Evolutionary conservation across 2,329 filamentous ascomycete species (phyloP), one percentile per base, ranked within the genome.

Genomic region (Akanthomyces muscarius): DNA sequence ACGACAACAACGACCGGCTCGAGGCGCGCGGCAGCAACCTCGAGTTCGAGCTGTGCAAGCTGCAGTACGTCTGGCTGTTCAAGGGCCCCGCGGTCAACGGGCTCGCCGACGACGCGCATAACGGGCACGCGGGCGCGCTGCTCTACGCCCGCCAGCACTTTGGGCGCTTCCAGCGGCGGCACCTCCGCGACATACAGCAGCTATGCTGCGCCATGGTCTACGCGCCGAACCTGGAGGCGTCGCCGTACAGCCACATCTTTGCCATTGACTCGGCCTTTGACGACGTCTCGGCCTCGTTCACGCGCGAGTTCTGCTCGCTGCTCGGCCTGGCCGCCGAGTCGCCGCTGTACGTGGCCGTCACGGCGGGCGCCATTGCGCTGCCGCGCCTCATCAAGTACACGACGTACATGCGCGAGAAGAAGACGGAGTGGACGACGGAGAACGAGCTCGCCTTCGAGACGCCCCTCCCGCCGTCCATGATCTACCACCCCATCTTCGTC

Each of bases 401-500:
- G 64, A 87, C 84, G 3, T 93, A 95, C 71, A 93, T 96, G 81
- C 90, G 90, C 70, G 88, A 92, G 69, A 93, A 94, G 76, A 88
- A 91, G 66, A 96, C 94, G 0, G 93, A 96, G 75, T 99, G 95
- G 95, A 97, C 93, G 0, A 93, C 91, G 5, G 85, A 90, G 65
- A 88, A 95, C 71, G 95, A 99, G 75, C 80, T 99, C 21, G 92
- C 94, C 0, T 95, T 93, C 72, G 83, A 91, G 70, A 87, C 85
- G 1, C 82, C 85, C 2, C 76, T 88, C 2, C 84, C 85, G 0
- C 72, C 75, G 56, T 82, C 79, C 67, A 86, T 86, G 83, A 80
- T 88, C 55, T 99, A 96, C 79, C 95, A 99, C 75, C 90, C 90
- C 62, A 97, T 99, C 72, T 99, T 99, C 73, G 95, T 99, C 48